Conservation (phyloP, 352 stramenopile genomes). For the Phytophthora sansomeana region DNA sequence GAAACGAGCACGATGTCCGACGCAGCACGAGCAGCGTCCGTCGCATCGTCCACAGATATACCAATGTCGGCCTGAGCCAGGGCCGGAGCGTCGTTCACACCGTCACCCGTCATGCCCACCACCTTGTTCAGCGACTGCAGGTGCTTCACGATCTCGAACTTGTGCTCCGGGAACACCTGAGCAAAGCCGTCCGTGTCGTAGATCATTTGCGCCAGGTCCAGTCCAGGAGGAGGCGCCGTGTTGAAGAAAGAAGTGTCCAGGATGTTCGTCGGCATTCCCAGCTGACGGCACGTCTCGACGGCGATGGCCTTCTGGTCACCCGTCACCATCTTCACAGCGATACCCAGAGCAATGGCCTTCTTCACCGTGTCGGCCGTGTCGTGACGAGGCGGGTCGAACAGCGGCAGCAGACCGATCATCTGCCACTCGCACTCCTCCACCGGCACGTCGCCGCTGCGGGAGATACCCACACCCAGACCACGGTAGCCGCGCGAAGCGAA, state of each 20-base stretch:
- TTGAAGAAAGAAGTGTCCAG: conserved; percentile 85
- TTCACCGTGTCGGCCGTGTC: conserved; percentile 94
- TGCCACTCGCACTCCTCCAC: conserved; percentile 90
- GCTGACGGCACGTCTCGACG: conserved; percentile 89
- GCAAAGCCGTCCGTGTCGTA: conserved; percentile 94
- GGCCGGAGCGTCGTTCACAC: conserved; percentile 93
- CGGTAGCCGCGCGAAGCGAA: conserved; percentile 74
- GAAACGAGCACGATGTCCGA: conserved; percentile 92
- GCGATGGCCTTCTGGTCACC: conserved; percentile 95
- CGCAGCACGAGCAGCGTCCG: conserved; percentile 89
- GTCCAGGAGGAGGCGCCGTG: conserved; percentile 61
- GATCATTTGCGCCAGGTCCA: conserved; percentile 86
- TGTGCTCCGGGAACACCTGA: conserved; percentile 93
- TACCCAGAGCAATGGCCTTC: conserved; percentile 87
- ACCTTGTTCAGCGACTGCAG: conserved; percentile 89
- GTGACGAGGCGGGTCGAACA: conserved; percentile 94
- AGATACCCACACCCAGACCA: conserved; percentile 65
- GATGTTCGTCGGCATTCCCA: conserved; percentile 92
- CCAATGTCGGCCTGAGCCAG: conserved; percentile 92
- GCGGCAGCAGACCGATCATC: conserved; percentile 92
- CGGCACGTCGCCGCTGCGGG: conserved; percentile 64
- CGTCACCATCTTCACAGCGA: conserved; percentile 97
- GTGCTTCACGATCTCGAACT: conserved; percentile 92
- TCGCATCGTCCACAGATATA: conserved; percentile 92
- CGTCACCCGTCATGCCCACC: conserved; percentile 88